These are phyloP conservation scores for Cryptomeria japonica DNA, from an alignment of 75 land plant species.

Conservation along the genomic window DNA sequence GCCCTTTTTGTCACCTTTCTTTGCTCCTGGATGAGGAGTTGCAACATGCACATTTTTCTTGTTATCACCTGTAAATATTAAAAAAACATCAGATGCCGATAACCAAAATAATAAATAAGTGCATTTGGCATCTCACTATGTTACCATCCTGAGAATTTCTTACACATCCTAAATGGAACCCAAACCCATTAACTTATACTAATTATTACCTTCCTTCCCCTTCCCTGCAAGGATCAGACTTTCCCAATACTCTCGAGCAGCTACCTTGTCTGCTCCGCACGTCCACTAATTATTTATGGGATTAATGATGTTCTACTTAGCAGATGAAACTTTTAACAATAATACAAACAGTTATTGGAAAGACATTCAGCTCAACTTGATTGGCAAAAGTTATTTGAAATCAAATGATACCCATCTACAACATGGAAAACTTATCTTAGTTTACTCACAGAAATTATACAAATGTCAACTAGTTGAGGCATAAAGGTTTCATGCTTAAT, in stretches of 20 bases:
- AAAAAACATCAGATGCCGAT: not conserved
- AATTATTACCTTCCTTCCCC: not conserved
- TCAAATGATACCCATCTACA: too few relatives aligned
- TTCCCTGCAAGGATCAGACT: constrained; percentile 10
- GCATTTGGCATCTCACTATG: not conserved
- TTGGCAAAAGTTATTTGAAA: too few relatives aligned
- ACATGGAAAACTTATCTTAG: too few relatives aligned
- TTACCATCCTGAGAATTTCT: not conserved
- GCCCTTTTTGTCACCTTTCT: not conserved
- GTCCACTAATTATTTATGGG: not conserved
- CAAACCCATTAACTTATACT: not conserved
- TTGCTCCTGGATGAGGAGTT: constrained; percentile 47
- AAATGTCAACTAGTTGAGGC: too few relatives aligned
- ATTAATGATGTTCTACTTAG: not conserved
- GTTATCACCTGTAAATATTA: constrained; percentile 27
- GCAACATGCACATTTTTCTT: constrained; percentile 41
- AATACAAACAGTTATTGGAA: too few relatives aligned
- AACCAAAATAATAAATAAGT: not conserved
- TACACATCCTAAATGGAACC: not conserved
- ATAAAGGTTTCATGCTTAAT: too few relatives aligned
- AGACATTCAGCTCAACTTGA: too few relatives aligned
- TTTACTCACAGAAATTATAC: too few relatives aligned
- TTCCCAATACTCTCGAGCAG: constrained; percentile 10
- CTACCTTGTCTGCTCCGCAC: not conserved
- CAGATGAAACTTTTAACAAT: too few relatives aligned